phyloP scores from a whole-genome alignment of 2,329 filamentous ascomycete species.

The Alternaria sp. region DNA sequence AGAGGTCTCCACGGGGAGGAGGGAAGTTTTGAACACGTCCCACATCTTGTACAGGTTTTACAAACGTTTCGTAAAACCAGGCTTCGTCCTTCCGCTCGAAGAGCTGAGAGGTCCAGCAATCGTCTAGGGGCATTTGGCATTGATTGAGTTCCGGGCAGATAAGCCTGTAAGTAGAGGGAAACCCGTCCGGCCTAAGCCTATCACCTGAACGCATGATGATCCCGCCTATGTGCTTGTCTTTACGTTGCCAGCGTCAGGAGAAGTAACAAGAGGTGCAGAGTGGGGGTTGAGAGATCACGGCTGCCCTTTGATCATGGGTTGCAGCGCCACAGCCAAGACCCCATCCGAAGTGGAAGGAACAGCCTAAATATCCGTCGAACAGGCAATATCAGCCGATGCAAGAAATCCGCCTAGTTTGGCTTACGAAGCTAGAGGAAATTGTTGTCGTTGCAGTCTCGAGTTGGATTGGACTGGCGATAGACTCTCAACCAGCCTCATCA shows the following conservation, averaged over 20 bases:
- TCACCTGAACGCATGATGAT: no score
- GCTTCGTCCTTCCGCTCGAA: not conserved
- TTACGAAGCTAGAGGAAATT: no score
- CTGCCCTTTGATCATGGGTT: not conserved
- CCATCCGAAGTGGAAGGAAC: not conserved
- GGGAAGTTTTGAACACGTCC: not conserved
- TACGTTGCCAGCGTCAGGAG: not conserved
- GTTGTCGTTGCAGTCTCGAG: not conserved
- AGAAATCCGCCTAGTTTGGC: not conserved
- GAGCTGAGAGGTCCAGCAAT: not conserved
- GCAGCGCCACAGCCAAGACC: not conserved
- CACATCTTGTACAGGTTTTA: not conserved
- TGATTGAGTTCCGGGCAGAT: not conserved
- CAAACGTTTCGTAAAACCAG: slow-evolving; percentile 5
- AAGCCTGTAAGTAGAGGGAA: not conserved
- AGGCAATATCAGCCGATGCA: not conserved
- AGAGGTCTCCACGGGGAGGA: not conserved
- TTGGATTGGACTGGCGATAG: not conserved
- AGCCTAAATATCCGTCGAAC: not conserved
- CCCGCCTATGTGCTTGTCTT: no score
- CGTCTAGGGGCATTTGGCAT: not conserved
- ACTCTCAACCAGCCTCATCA: no score
- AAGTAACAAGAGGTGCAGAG: not conserved
- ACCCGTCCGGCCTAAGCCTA: not conserved
- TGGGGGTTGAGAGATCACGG: not conserved